Evolutionary conservation across 75 land plant genomes (phyloP), one percentile per base, ranked within the genome.

Genomic region (Cryptomeria japonica): DNA sequence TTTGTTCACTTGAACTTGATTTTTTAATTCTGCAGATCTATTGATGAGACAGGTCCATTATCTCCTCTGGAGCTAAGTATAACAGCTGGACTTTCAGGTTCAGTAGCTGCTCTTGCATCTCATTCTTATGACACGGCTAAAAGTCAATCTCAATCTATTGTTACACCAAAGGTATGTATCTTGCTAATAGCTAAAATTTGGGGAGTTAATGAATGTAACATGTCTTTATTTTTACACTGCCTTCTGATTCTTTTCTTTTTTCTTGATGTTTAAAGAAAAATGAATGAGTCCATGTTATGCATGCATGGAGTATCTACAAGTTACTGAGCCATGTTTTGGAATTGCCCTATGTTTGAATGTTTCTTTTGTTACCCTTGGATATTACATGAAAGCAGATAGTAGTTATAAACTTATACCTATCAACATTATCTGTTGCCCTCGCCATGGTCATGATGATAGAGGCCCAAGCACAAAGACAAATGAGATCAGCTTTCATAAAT

Each of bases 41-140:
- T 87, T 82, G 95, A 92, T 85, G 96, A 95, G 68, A 88, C 94
- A 68, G 93, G 93, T 86, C 95, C 95, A 16, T 83, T 94, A 76
- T 91, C 93, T 51, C 96, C 96, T 58, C 56, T 94, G 53, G 87
- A 90, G 84, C 88, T 92, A 73, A 90, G 94, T 87, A 73, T 91
- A 42, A 93, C 95, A 78, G 96, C 96, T 82, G 96, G 96, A 77
- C 39, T 95, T 89, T 93, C 95, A 61, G 96, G 95, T 49, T 79
- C 91, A 72, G 31, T 91, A 58, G 96, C 96, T 83, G 95, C 95
- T 75, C 88, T 91, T 84, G 94, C 90, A 79, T 95, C 96, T 87
- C 95, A 95, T 93, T 41, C 92, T 70, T 93, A 93, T 87, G 96
- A 95, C 90, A 94, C 96, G 64, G 94, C 96, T 14, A 88, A 86